These are phyloP conservation scores for Chalara sp. DNA, from an alignment of 2,329 filamentous ascomycete species.

Conservation along the genomic window DNA sequence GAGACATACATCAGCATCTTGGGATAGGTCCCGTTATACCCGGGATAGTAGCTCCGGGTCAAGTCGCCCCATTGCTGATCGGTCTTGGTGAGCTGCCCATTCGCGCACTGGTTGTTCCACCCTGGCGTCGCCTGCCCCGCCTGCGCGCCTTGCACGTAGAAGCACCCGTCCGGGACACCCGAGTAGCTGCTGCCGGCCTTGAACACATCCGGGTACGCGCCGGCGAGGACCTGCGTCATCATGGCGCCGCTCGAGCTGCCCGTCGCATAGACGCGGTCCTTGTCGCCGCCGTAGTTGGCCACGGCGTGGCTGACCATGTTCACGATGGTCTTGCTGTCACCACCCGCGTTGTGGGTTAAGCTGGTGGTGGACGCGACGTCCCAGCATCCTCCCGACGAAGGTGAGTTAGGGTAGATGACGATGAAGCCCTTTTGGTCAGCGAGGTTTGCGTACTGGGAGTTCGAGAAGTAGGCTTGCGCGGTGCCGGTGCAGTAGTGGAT, in stretches of 20 bases:
- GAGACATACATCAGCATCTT: constrained; percentile 27
- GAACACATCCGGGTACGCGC: constrained; percentile 41
- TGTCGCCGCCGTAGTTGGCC: constrained; percentile 42
- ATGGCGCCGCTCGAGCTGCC: constrained; percentile 35
- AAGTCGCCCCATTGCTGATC: constrained; percentile 42
- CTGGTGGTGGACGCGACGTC: constrained; percentile 42
- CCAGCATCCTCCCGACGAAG: constrained; percentile 48
- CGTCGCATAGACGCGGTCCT: constrained; percentile 43
- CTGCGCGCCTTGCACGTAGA: constrained; percentile 33
- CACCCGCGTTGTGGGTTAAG: constrained; percentile 48
- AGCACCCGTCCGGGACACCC: constrained; percentile 37
- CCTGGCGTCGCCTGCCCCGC: constrained; percentile 34
- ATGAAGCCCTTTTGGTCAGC: constrained; percentile 50
- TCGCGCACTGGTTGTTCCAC: constrained; percentile 48
- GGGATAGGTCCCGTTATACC: constrained; percentile 32
- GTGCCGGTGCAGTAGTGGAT: constrained; percentile 30
- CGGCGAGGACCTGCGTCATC: constrained; percentile 42
- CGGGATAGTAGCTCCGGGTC: constrained; percentile 33
- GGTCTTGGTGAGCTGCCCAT: constrained; percentile 19
- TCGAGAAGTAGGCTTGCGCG: constrained; percentile 21
- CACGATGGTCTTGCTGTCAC: constrained; percentile 46
- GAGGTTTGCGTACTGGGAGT: constrained; percentile 39
- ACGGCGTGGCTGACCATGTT: constrained; percentile 51
- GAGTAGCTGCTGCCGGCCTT: constrained; percentile 36
- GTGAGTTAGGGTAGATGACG: constrained; percentile 48